Percentiles rank a stretch among this genome's conserved stretches.
Conservation (phyloP, 164 flowering plant genomes). For the Vitis rupestris region DNA sequence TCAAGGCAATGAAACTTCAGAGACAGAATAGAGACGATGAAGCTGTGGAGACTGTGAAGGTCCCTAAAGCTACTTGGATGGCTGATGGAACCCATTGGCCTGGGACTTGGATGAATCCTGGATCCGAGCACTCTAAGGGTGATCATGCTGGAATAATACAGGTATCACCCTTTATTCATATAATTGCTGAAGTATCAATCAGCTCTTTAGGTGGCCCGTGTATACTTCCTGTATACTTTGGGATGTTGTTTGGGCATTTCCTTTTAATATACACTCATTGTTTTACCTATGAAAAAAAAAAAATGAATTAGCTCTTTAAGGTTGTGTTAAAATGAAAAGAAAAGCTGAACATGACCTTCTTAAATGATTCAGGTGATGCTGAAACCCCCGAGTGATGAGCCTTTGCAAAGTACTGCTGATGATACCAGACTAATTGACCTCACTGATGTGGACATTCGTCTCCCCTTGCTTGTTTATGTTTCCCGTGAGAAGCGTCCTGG, state of each 20-base stretch:
- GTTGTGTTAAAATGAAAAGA: no score
- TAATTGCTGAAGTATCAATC: no score
- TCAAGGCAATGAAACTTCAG: conserved; percentile 59
- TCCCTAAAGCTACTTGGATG: conserved; percentile 80
- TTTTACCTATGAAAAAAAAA: no score
- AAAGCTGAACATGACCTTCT: not conserved
- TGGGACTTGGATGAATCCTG: conserved; percentile 58
- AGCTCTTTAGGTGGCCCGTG: no score
- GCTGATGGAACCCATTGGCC: conserved; percentile 86
- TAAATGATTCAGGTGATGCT: conserved; percentile 59
- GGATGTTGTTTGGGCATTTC: no score
- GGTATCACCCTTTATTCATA: conserved; percentile 28
- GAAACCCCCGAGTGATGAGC: conserved; percentile 81
- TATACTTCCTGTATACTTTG: no score
- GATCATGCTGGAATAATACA: conserved; percentile 82
- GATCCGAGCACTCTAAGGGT: conserved; percentile 61
- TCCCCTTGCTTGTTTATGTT: conserved; percentile 75
- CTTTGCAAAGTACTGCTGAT: conserved; percentile 40
- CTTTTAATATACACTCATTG: no score
- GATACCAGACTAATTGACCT: conserved; percentile 43
- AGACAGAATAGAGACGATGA: conserved; percentile 46
- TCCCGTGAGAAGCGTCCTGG: conserved; percentile 83
- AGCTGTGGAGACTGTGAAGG: conserved; percentile 47
- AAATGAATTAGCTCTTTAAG: no score
- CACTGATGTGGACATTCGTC: conserved; percentile 63